phyloP scores from a whole-genome alignment of 73 alveolate species.

The Uronychia setigera region DNA sequence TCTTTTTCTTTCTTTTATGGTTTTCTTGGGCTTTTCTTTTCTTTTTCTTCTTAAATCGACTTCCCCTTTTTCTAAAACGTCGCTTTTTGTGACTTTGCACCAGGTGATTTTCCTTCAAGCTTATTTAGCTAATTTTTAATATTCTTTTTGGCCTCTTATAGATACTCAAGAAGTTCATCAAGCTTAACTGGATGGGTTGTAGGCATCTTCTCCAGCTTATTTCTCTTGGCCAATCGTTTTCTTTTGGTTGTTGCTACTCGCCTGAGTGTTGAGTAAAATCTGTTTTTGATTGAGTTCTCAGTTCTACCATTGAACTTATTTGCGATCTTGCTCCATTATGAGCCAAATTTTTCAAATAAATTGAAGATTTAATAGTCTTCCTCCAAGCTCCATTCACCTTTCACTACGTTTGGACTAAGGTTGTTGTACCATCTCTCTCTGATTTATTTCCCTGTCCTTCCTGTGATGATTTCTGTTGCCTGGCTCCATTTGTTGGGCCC shows the following conservation, averaged over 20 bases:
- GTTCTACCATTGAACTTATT: constrained; percentile 56
- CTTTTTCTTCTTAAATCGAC: too few relatives aligned
- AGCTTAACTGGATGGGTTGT: too few relatives aligned
- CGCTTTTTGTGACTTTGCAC: too few relatives aligned
- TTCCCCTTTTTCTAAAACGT: too few relatives aligned
- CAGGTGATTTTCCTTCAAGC: too few relatives aligned
- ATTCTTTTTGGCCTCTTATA: too few relatives aligned
- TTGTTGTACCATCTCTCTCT: constrained; percentile 82
- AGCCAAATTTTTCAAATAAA: constrained; percentile 46
- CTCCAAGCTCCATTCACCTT: constrained; percentile 71
- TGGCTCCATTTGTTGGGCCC: constrained; percentile 90
- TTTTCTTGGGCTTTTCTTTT: too few relatives aligned
- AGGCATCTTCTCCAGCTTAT: too few relatives aligned
- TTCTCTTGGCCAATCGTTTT: too few relatives aligned
- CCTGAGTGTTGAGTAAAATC: constrained; percentile 44
- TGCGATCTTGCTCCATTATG: constrained; percentile 57
- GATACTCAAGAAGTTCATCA: too few relatives aligned
- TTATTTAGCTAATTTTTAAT: too few relatives aligned
- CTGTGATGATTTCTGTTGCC: constrained; percentile 74
- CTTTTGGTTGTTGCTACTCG: neutral
- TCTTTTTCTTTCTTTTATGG: too few relatives aligned
- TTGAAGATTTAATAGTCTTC: constrained; percentile 50
- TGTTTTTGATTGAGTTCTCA: constrained; percentile 58
- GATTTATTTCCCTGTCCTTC: constrained; percentile 72
- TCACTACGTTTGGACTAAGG: constrained; percentile 62